Evolutionary conservation across 2,329 filamentous ascomycete species (phyloP), one percentile per base, ranked within the genome.

Genomic region (Orbilia brochopaga): DNA sequence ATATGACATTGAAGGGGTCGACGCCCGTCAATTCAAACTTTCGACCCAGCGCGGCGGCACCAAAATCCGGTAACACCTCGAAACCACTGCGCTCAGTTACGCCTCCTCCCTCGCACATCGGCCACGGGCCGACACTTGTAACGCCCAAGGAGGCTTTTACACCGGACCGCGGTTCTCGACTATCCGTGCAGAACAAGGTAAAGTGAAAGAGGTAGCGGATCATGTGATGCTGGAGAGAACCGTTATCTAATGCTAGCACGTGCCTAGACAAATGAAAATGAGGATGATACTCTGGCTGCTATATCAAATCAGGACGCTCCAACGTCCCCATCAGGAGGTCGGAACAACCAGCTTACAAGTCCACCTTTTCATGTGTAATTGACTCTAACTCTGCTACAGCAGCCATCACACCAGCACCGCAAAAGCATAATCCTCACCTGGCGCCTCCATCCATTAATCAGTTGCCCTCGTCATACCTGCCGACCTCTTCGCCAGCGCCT

Each of bases 401-500:
- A 24, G 74, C 75, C 74, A 83, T 90, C 52, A 92, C 89, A 0
- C 89, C 89, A 0, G 88, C 90, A 7, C 89, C 90, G 6, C 87
- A 87, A 50, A 85, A 88, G 56, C 87, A 91, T 70, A 86, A 90
- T 73, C 90, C 90, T 30, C 86, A 85, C 75, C 83, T 93, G 44
- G 90, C 88, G 0, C 91, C 91, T 30, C 90, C 90, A 0, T 92
- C 89, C 76, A 93, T 90, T 4, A 87, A 89, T 3, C 89, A 92
- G 78, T 84, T 90, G 62, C 91, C 91, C 8, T 92, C 89, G 77
- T 89, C 92, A 77, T 90, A 91, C 78, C 91, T 93, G 85, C 90
- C 90, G 35, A 92, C 91, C 51, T 91, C 88, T 75, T 92, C 89
- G 32, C 91, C 91, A 0, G 91, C 91, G 0, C 90, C 90, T 0